A percentile compares a stretch with the other conserved stretches of the same genome.
These are phyloP conservation scores for Guadua angustifolia DNA, from an alignment of 176 grass and related monocot genomes.

Conservation along the genomic window DNA sequence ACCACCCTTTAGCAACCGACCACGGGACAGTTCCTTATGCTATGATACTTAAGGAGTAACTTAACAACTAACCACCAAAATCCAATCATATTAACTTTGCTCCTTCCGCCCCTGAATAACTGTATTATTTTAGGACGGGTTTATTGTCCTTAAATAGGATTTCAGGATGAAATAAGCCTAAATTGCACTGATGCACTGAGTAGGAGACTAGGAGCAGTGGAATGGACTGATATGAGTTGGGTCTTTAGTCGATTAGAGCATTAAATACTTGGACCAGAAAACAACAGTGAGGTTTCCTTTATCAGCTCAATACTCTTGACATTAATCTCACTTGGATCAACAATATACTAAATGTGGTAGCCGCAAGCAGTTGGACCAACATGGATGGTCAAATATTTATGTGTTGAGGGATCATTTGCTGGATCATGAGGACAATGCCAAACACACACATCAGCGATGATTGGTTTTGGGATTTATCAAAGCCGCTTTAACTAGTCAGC, in stretches of 20 bases:
- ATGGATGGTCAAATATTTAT: constrained; percentile 15
- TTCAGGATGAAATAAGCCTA: constrained; percentile 8
- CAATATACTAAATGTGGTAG: background rate
- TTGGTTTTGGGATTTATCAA: background rate
- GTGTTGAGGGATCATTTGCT: constrained; percentile 11
- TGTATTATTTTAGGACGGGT: background rate
- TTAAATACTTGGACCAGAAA: constrained; percentile 10
- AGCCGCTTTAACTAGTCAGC: background rate
- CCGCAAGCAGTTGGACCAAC: constrained; percentile 25
- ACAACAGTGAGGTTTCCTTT: background rate
- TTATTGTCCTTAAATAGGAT: background rate
- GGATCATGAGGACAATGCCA: background rate
- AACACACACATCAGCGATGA: background rate
- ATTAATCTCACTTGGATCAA: constrained; percentile 17
- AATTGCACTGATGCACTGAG: background rate
- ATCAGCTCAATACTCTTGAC: background rate
- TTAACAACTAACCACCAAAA: constrained; percentile 14
- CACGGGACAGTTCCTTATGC: background rate
- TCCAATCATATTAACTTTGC: background rate
- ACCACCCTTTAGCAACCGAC: too few species aligned
- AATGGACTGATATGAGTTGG: constrained; percentile 14
- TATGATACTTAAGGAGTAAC: background rate
- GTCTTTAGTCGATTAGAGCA: background rate
- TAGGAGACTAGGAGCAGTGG: background rate
- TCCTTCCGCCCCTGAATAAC: background rate